These are phyloP conservation scores for Daldinia concentrica DNA, from an alignment of 495 filamentous ascomycete genomes.

Conservation along the genomic window DNA sequence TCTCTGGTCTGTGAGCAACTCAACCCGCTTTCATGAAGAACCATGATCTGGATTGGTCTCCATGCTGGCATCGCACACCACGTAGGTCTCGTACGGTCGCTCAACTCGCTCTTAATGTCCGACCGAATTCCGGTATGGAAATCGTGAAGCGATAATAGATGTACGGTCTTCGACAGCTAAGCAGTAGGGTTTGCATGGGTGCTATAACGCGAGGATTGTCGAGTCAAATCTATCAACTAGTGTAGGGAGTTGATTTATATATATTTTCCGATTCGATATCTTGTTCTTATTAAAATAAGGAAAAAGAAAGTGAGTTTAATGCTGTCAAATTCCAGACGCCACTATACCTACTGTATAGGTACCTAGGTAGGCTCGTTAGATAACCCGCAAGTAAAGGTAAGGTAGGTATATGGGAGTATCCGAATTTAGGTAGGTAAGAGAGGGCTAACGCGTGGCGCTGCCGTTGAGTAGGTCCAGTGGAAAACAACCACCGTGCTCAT, in stretches of 20 bases:
- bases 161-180: not conserved
- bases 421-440: not conserved
- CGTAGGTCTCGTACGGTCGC: not conserved
- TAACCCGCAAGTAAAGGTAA: not conserved
- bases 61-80: constrained; percentile 21
- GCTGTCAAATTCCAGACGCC: not conserved
- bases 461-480: constrained; percentile 10
- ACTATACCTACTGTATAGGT: not conserved
- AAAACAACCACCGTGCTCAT: constrained; percentile 14
- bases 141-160: not conserved
- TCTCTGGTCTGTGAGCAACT: constrained; percentile 9
- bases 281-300: not conserved
- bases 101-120: constrained; percentile 1
- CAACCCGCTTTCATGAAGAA: constrained; percentile 32
- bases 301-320: not conserved
- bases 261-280: too few relatives aligned
- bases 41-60: constrained; percentile 17
- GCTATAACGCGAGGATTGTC: not conserved
- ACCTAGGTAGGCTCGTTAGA: not conserved
- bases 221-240: not conserved
- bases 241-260: not conserved
- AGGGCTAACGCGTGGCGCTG: constrained; percentile 20
- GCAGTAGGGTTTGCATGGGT: not conserved
- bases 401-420: not conserved
- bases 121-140: not conserved